Base-by-base conservation (phyloP, 192 early-diverging fungal genomes). In the Rhizophagus sp. region DNA sequence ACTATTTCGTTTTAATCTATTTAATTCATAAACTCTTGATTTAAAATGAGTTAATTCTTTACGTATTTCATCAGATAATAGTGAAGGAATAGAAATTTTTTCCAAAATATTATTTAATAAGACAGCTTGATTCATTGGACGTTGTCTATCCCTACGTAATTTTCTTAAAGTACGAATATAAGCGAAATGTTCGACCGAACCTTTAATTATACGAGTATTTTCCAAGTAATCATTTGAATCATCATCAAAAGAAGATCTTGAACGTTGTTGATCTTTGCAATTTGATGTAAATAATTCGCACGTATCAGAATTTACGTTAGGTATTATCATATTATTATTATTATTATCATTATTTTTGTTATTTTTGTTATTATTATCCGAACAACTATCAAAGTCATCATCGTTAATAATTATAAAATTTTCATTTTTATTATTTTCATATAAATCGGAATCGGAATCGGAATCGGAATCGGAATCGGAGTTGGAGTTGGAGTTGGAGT, bases 21-120 rank as follows among this genome's bases (percentile, higher is more conserved):
- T 73, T 47, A 50, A 19, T 25, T 47, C 41, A 73, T 50, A 73
- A 50, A 73, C 15, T 36, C 11, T 50, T 4, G 25, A 7, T 49
- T 73, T 73, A 49, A 47, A 73, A n/a, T 25, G n/a, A 73, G 4
- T 47, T 17, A 73, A 73, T 73, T 73, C 71, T 50, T 73, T 22
- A 30, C 25, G 71, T 52, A 50, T 11, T 15, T 15, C 7, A 25
- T 50, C 24, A 2, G 41, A 30, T 50, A 73, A 27, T 70, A 25
- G 7, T 24, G 22, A 12, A 27, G 41, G 22, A 25, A 44, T 11
- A n/a, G 69, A 73, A 30, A 73, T 11, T 33, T 52, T 73, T 50
- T n/a, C n/a, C 22, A 73, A 39, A 2, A 50, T 73, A 52, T 30
- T 73, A 27, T 49, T 73, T 50, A 73, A 52, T 1, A 27, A 17